Conservation (phyloP, 768 basidiomycete genomes). For the Ramaria rubella region DNA sequence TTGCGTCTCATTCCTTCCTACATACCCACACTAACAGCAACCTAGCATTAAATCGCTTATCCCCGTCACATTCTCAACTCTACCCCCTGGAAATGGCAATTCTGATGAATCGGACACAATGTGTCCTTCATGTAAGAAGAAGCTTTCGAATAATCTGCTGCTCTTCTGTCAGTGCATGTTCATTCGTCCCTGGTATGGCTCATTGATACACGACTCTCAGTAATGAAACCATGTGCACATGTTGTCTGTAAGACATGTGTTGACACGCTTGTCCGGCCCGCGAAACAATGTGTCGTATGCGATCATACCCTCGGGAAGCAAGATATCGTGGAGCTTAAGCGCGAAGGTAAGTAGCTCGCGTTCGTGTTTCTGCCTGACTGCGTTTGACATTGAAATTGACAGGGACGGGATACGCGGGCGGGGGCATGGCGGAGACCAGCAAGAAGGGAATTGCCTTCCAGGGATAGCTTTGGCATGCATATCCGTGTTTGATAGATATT, state of each 20-base stretch:
- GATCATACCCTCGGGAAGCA: slow-evolving; percentile 57
- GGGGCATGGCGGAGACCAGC: slow-evolving; percentile 87
- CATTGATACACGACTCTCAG: slow-evolving; percentile 30
- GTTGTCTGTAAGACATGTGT: slow-evolving; percentile 89
- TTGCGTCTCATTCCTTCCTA: not conserved
- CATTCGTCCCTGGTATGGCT: not conserved
- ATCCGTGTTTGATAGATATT: no score
- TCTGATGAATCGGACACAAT: slow-evolving; percentile 49
- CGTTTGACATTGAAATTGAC: not conserved
- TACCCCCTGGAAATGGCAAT: slow-evolving; percentile 28
- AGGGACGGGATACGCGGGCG: slow-evolving; percentile 93
- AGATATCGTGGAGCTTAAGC: slow-evolving; percentile 76
- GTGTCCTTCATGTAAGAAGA: slow-evolving; percentile 85
- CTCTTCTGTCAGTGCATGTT: slow-evolving; percentile 50
- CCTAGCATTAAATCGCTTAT: slow-evolving; percentile 74
- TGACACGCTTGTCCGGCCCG: slow-evolving; percentile 74
- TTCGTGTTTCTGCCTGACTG: not conserved
- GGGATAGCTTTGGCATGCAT: no score
- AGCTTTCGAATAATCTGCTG: slow-evolving; percentile 69
- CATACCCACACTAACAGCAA: not conserved
- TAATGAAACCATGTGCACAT: slow-evolving; percentile 83
- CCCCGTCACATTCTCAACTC: slow-evolving; percentile 64
- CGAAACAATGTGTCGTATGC: slow-evolving; percentile 83
- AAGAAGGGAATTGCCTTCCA: slow-evolving; percentile 81
- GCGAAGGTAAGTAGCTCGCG: slow-evolving; percentile 66